These are phyloP conservation scores for Pezicula radicicola DNA, from an alignment of 2,329 filamentous ascomycete genomes.

Conservation along the genomic window DNA sequence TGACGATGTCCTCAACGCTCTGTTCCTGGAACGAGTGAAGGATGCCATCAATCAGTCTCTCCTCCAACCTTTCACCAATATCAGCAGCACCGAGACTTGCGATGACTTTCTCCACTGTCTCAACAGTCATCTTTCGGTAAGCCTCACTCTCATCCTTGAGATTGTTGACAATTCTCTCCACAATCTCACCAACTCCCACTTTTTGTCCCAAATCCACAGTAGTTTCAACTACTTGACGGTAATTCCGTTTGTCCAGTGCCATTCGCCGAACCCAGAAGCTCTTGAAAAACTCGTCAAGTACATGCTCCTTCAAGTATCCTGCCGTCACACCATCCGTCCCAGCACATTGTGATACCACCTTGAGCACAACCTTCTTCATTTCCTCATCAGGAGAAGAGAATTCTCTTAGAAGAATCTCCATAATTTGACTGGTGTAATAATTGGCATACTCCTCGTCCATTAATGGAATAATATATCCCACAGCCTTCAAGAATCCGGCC, in stretches of 20 bases:
- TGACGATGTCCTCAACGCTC: slow-evolving; percentile 90
- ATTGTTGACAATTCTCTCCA: slow-evolving; percentile 90
- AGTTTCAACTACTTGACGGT: slow-evolving; percentile 95
- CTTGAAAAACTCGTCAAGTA: slow-evolving; percentile 96
- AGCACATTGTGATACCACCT: slow-evolving; percentile 94
- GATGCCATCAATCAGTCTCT: slow-evolving; percentile 91
- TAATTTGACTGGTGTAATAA: slow-evolving; percentile 97
- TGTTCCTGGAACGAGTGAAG: slow-evolving; percentile 97
- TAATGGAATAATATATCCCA: slow-evolving; percentile 95
- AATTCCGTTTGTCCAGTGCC: slow-evolving; percentile 96
- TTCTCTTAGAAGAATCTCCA: slow-evolving; percentile 95
- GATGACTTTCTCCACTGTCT: slow-evolving; percentile 95
- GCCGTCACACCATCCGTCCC: slow-evolving; percentile 93
- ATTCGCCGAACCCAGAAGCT: slow-evolving; percentile 97
- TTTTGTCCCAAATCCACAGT: slow-evolving; percentile 97
- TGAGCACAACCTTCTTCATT: slow-evolving; percentile 99
- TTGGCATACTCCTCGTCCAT: slow-evolving; percentile 99
- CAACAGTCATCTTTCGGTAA: slow-evolving; percentile 98
- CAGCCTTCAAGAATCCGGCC: slow-evolving; percentile 93
- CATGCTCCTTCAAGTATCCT: slow-evolving; percentile 90
- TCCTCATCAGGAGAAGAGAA: slow-evolving; percentile 97
- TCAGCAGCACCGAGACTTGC: slow-evolving; percentile 91
- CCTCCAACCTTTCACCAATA: slow-evolving; percentile 87
- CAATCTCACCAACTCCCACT: slow-evolving; percentile 93
- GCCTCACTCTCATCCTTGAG: slow-evolving; percentile 97